Evolutionary conservation across 495 filamentous ascomycete species (phyloP).

Genomic region (Penicillium coffeae): DNA sequence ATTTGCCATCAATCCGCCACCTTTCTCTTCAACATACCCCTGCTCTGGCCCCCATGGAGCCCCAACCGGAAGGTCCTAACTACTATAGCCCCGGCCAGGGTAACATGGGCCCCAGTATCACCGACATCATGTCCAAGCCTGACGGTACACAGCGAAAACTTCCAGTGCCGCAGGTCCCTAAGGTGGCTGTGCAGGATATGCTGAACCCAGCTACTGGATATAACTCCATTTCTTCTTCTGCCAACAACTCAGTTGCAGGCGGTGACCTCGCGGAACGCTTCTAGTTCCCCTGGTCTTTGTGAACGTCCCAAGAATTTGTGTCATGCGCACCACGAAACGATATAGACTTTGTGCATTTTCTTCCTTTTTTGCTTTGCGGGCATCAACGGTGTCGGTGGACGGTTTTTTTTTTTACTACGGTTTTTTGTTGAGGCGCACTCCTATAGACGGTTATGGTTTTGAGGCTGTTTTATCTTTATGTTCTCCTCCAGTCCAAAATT

Average conservation of each 20-base stretch:
- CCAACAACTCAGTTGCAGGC: constrained; percentile 45
- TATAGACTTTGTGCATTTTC: constrained; percentile 47
- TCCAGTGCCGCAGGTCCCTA: constrained; percentile 85
- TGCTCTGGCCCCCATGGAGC: constrained; percentile 89
- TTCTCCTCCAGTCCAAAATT: constrained; percentile 16
- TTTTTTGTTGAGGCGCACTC: constrained; percentile 31
- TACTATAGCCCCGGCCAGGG: constrained; percentile 53
- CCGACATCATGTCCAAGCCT: constrained; percentile 84
- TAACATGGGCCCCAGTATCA: constrained; percentile 69
- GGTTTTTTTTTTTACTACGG: constrained; percentile 21
- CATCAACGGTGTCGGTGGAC: constrained; percentile 32
- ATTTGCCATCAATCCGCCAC: constrained; percentile 84
- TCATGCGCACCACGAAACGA: constrained; percentile 43
- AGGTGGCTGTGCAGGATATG: constrained; percentile 85
- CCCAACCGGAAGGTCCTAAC: constrained; percentile 54
- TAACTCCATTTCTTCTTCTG: constrained; percentile 50
- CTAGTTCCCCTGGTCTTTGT: constrained; percentile 16
- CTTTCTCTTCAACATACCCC: constrained; percentile 85
- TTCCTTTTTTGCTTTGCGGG: constrained; percentile 21
- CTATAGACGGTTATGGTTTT: constrained; percentile 35
- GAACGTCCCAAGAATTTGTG: constrained; percentile 17
- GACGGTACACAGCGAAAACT: constrained; percentile 89
- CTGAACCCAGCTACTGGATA: constrained; percentile 64
- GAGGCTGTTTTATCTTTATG: constrained; percentile 17
- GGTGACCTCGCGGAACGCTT: constrained; percentile 40